phyloP scores from a whole-genome alignment of 495 filamentous ascomycete species.

The Bombardia bombarda region DNA sequence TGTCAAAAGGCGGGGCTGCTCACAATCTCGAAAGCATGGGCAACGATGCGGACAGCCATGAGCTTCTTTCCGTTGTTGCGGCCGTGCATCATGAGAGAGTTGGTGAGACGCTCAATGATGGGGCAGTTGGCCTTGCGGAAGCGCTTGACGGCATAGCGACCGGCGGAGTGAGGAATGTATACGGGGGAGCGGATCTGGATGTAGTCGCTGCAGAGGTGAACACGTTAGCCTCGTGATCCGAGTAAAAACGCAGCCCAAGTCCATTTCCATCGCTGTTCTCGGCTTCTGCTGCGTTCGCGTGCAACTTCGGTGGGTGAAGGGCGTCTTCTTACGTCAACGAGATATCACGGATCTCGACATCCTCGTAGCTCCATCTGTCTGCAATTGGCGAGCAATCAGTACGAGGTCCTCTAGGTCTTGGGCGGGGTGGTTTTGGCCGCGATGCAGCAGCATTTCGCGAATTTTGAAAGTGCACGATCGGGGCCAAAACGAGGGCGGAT shows the following conservation, averaged over 20 bases:
- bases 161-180: slow-evolving; percentile 97
- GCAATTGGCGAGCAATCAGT: slow-evolving; percentile 15
- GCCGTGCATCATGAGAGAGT: slow-evolving; percentile 99
- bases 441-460: slow-evolving; percentile 2
- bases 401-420: no score
- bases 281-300: not conserved
- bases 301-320: slow-evolving; percentile 2
- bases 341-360: slow-evolving; percentile 99
- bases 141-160: slow-evolving; percentile 97
- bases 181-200: slow-evolving; percentile 98
- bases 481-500: slow-evolving; percentile 43
- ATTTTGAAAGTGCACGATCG: slow-evolving; percentile 23
- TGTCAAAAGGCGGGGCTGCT: no score
- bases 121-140: slow-evolving; percentile 99
- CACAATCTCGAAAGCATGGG: slow-evolving; percentile 98
- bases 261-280: not conserved
- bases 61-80: slow-evolving; percentile 99
- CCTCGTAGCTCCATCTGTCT: slow-evolving; percentile 74
- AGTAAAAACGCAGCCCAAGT: not conserved
- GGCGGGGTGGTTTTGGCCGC: slow-evolving; percentile 2
- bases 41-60: slow-evolving; percentile 98
- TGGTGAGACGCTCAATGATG: slow-evolving; percentile 99
- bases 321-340: slow-evolving; percentile 83
- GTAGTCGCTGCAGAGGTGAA: slow-evolving; percentile 70
- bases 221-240: slow-evolving; percentile 35